phyloP scores from a whole-genome alignment of 1,284 basidiomycete species.

The Fomitopsis pinicola region DNA sequence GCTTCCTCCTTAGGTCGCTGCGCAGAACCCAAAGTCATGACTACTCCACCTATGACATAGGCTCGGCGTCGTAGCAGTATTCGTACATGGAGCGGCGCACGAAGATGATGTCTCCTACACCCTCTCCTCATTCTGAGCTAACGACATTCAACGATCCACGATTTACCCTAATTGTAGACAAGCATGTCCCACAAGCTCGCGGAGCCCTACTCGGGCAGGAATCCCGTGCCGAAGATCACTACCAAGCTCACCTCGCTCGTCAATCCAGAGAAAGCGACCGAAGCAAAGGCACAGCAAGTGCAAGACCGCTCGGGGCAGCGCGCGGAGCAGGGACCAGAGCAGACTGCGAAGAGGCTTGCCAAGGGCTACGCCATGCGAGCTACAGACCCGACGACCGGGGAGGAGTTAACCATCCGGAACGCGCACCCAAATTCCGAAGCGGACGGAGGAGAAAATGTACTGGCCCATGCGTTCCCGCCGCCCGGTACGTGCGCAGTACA shows the following conservation, averaged over 20 bases:
- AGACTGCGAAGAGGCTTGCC: constrained; percentile 20
- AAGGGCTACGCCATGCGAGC: constrained; percentile 27
- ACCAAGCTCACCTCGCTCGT: constrained; percentile 27
- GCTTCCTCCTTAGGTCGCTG: not conserved
- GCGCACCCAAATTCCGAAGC: constrained; percentile 22
- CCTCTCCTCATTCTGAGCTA: too few relatives aligned
- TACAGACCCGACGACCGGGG: constrained; percentile 28
- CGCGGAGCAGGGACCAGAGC: constrained; percentile 27
- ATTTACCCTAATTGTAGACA: not conserved
- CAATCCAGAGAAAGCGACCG: constrained; percentile 25
- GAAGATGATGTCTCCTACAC: too few relatives aligned
- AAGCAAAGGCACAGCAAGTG: constrained; percentile 28
- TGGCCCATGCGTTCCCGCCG: constrained; percentile 27
- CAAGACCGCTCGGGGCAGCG: constrained; percentile 21
- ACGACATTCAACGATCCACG: not conserved
- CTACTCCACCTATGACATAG: constrained; percentile 8
- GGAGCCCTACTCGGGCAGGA: constrained; percentile 32
- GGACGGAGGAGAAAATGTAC: constrained; percentile 23
- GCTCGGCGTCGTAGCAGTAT: not conserved
- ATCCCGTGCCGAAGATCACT: constrained; percentile 28
- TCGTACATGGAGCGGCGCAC: too few relatives aligned
- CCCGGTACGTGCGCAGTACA: constrained; percentile 20
- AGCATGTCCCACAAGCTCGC: constrained; percentile 25
- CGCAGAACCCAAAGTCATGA: not conserved
- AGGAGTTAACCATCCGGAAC: constrained; percentile 28